A percentile compares a stretch with the other conserved stretches of the same genome.
These are phyloP conservation scores for Candida sp. DNA, from an alignment of 1,139 yeast genomes.

Conservation along the genomic window DNA sequence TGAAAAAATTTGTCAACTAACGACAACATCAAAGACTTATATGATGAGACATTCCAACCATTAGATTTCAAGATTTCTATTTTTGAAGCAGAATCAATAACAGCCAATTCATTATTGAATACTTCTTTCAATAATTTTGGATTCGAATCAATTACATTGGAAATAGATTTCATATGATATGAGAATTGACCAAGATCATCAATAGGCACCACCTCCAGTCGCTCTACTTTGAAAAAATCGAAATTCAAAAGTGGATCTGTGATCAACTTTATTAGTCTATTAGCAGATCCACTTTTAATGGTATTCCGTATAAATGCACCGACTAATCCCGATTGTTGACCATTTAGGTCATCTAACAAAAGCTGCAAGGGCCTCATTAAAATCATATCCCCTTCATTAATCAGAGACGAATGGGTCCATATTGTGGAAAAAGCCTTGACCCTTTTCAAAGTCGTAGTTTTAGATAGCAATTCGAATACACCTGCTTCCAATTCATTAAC, in stretches of 20 bases:
- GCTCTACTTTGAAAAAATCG: slow-evolving; percentile 24
- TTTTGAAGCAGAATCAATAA: slow-evolving; percentile 45
- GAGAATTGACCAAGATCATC: slow-evolving; percentile 61
- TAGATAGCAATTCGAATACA: slow-evolving; percentile 43
- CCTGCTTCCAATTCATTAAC: slow-evolving; percentile 58
- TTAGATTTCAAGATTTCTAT: slow-evolving; percentile 31
- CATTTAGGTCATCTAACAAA: slow-evolving; percentile 59
- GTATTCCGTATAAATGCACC: slow-evolving; percentile 56
- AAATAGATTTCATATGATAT: slow-evolving; percentile 51
- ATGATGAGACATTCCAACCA: slow-evolving; percentile 58
- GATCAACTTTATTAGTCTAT: slow-evolving; percentile 56
- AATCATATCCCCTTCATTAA: slow-evolving; percentile 42
- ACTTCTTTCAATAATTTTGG: slow-evolving; percentile 38
- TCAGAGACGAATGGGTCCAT: slow-evolving; percentile 55
- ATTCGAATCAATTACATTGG: slow-evolving; percentile 48
- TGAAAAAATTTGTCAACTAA: slow-evolving; percentile 43
- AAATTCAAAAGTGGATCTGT: slow-evolving; percentile 47
- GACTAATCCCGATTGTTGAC: slow-evolving; percentile 42
- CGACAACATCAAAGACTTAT: slow-evolving; percentile 51
- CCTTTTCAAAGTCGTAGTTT: slow-evolving; percentile 32
- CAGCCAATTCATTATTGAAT: slow-evolving; percentile 54
- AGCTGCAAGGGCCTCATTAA: slow-evolving; percentile 66
- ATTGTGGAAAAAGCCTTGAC: slow-evolving; percentile 49
- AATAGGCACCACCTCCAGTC: slow-evolving; percentile 14
- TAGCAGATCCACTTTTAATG: slow-evolving; percentile 51